Evolutionary conservation across 345 rosid species (phyloP).

Genomic region (Aquilaria yunnanensis): DNA sequence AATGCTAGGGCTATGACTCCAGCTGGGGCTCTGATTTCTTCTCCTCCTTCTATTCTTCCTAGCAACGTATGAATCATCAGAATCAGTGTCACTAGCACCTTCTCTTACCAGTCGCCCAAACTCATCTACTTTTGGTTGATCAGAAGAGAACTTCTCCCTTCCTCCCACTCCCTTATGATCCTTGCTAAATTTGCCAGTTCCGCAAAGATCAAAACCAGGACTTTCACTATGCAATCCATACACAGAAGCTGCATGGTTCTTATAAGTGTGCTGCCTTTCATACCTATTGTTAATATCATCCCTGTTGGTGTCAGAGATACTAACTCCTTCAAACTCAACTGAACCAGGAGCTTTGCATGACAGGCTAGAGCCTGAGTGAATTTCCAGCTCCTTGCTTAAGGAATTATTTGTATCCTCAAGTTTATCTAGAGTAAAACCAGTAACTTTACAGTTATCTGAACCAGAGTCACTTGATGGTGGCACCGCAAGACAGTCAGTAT

Average conservation of each 20-base stretch:
- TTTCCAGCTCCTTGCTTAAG: slow-evolving; percentile 10
- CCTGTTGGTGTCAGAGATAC: slow-evolving; percentile 14
- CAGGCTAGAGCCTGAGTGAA: slow-evolving; percentile 13
- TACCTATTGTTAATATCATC: slow-evolving; percentile 15
- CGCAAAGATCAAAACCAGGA: slow-evolving; percentile 12
- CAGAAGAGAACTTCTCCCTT: slow-evolving; percentile 18
- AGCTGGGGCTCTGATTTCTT: slow-evolving; percentile 23
- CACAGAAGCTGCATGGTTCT: slow-evolving; percentile 12
- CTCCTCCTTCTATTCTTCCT: slow-evolving; percentile 33
- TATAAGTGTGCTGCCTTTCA: slow-evolving; percentile 8
- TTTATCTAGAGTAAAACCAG: slow-evolving; percentile 12
- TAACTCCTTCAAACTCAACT: slow-evolving; percentile 14
- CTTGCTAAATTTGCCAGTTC: slow-evolving; percentile 20
- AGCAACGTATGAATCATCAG: slow-evolving; percentile 34
- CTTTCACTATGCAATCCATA: slow-evolving; percentile 21
- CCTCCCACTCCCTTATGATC: slow-evolving; percentile 19
- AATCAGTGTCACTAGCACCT: slow-evolving; percentile 54
- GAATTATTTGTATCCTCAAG: slow-evolving; percentile 5
- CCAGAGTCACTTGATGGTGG: slow-evolving; percentile 16
- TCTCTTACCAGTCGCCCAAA: slow-evolving; percentile 56
- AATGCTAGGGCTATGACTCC: slow-evolving; percentile 33
- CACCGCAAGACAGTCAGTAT: slow-evolving; percentile 7
- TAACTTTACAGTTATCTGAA: slow-evolving; percentile 4
- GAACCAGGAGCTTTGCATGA: slow-evolving; percentile 10
- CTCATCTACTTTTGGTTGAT: slow-evolving; percentile 39